These are phyloP conservation scores for Protomyces macrosporus DNA, from an alignment of 1,139 yeast species.

Conservation along the genomic window DNA sequence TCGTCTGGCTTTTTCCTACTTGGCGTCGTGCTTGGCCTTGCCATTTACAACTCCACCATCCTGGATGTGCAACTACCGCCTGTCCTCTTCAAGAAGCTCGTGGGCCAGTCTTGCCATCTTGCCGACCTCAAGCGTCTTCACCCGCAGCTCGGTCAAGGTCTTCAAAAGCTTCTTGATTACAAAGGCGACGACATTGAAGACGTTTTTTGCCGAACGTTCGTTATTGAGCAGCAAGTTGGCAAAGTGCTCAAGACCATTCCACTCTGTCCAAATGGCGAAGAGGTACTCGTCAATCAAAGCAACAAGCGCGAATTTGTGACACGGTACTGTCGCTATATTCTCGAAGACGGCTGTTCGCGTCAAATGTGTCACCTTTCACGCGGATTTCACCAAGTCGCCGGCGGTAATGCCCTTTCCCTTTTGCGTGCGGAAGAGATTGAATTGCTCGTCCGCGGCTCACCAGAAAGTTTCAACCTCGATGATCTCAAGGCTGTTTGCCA, in stretches of 20 bases:
- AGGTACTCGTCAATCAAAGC: slow-evolving; percentile 48
- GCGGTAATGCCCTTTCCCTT: slow-evolving; percentile 71
- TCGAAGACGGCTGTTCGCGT: slow-evolving; percentile 40
- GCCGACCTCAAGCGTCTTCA: slow-evolving; percentile 62
- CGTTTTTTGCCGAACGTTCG: slow-evolving; percentile 47
- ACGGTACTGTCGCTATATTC: slow-evolving; percentile 57
- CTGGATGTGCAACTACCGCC: slow-evolving; percentile 72
- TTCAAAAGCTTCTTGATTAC: slow-evolving; percentile 52
- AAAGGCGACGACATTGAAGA: slow-evolving; percentile 45
- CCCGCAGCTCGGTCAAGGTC: slow-evolving; percentile 60
- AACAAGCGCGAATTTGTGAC: slow-evolving; percentile 61
- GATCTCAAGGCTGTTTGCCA: slow-evolving; percentile 65
- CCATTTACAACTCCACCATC: slow-evolving; percentile 83
- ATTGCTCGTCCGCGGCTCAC: slow-evolving; percentile 70
- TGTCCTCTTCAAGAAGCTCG: slow-evolving; percentile 67
- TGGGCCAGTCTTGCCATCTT: slow-evolving; percentile 52
- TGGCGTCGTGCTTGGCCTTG: slow-evolving; percentile 83
- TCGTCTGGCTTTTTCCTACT: slow-evolving; percentile 58
- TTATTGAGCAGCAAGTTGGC: slow-evolving; percentile 33
- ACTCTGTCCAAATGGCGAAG: slow-evolving; percentile 55
- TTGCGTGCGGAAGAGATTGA: slow-evolving; percentile 80
- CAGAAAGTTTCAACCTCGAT: slow-evolving; percentile 60
- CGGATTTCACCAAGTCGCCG: slow-evolving; percentile 73
- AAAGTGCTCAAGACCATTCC: slow-evolving; percentile 42
- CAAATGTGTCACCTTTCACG: slow-evolving; percentile 10